Evolutionary conservation across 129 eudicot genomes (phyloP), one percentile per base, ranked within the genome.

Genomic region (Dittrichia graveolens): DNA sequence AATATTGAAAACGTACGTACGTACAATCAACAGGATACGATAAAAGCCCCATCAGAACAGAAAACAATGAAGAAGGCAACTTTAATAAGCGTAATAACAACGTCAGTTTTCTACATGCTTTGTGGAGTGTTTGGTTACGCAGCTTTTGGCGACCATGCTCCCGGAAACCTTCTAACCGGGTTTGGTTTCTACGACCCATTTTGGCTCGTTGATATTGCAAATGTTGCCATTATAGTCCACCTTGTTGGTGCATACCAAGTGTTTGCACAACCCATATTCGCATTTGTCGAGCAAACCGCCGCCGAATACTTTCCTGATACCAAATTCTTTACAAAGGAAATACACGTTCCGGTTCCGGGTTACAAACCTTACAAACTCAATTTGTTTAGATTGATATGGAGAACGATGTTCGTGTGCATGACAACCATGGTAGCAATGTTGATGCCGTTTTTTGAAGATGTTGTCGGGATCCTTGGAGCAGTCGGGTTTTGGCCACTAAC

Each of bases 221-320:
- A 87, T 52, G 78, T 80, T 0, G 92, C 92, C 73, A 87, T 87
- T n/a, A 82, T 87, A 46, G 71, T 87, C 84, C 92, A 87, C 69
- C 81, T 87, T 61, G 83, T 87, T 52, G 92, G 92, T 31, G 92
- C 92, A 6, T 87, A 84, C 79, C 92, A 87, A 79, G 92, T 87
- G 4, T 87, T 75, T 80, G 86, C 84, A 76, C 92, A 87, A 42
- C 92, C 92, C 37, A 62, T 87, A 43, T 87, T 84, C 16, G 92
- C 85, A 7, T 87, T 87, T 9, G 77, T 84, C 0, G 92, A 87
- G 63, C 69, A 71, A 72, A 37, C 63, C 4, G 86, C 89, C 7
- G 40, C 74, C 9, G 62, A 58, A 16, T 67, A 40, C 13, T 87
- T 81, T 64, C 92, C 92, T 0, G 61, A 81, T 5, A 84, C 73